These are phyloP conservation scores for Erythrophleum fordii DNA, from an alignment of 306 rosid species.

Conservation along the genomic window DNA sequence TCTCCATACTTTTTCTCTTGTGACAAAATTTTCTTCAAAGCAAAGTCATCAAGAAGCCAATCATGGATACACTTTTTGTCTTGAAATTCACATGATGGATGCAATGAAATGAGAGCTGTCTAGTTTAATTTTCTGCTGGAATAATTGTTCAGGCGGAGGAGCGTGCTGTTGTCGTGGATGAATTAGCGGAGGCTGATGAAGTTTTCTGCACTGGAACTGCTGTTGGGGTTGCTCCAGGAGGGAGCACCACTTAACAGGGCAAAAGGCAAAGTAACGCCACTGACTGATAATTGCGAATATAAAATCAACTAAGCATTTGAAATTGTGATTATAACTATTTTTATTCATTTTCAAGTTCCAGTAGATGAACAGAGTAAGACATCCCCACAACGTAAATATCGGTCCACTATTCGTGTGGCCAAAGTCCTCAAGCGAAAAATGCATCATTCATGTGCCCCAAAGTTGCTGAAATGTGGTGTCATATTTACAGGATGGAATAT, in stretches of 20 bases:
- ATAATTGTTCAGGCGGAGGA: slow-evolving; percentile 68
- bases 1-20: too few species aligned
- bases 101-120: not conserved
- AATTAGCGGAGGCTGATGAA: slow-evolving; percentile 75
- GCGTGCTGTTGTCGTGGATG: slow-evolving; percentile 57
- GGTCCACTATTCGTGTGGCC: too few species aligned
- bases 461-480: slow-evolving; percentile 11
- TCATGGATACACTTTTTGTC: too few species aligned
- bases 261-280: slow-evolving; percentile 50
- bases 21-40: too few species aligned
- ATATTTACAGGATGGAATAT: slow-evolving; percentile 63
- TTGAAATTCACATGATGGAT: not conserved
- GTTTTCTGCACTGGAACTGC: slow-evolving; percentile 98
- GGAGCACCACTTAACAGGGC: slow-evolving; percentile 59
- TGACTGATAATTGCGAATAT: not conserved
- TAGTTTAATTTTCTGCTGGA: not conserved
- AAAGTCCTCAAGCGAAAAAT: not conserved
- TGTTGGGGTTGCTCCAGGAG: slow-evolving; percentile 45
- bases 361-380: too few species aligned
- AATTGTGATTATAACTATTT: too few species aligned
- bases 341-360: too few species aligned
- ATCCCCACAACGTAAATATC: too few species aligned
- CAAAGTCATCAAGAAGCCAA: too few species aligned
- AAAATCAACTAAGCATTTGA: too few species aligned
- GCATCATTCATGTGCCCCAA: not conserved